Evolutionary conservation across 2,329 filamentous ascomycete genomes (phyloP).

Genomic region (Conoideocrella luteorostrata): DNA sequence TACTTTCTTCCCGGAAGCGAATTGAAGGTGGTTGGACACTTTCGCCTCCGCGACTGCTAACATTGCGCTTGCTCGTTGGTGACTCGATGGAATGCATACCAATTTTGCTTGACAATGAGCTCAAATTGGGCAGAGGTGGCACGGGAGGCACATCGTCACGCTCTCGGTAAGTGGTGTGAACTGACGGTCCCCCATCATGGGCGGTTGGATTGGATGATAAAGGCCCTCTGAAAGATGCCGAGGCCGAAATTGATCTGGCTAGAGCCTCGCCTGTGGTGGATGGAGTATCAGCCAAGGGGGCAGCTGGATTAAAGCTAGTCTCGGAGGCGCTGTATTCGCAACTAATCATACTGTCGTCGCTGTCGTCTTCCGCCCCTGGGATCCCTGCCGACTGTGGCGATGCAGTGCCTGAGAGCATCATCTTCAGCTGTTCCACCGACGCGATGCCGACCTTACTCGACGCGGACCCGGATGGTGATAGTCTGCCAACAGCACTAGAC

Average conservation of each 20-base stretch:
- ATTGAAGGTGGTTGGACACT: slow-evolving; percentile 28
- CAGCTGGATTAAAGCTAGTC: slow-evolving; percentile 49
- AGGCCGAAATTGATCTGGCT: slow-evolving; percentile 27
- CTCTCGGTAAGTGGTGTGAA: neutral
- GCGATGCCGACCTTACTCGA: slow-evolving; percentile 46
- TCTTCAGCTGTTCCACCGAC: slow-evolving; percentile 59
- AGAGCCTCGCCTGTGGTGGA: slow-evolving; percentile 21
- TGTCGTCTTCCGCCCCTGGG: slow-evolving; percentile 40
- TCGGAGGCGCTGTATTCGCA: slow-evolving; percentile 64
- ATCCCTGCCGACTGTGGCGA: slow-evolving; percentile 31
- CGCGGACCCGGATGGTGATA: slow-evolving; percentile 37
- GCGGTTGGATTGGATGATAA: slow-evolving; percentile 37
- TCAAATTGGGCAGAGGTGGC: slow-evolving; percentile 43
- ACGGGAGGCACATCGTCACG: slow-evolving; percentile 45
- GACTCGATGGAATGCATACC: slow-evolving; percentile 12
- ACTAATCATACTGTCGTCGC: slow-evolving; percentile 64
- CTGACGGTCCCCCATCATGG: slow-evolving; percentile 14
- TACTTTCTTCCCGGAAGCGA: slow-evolving; percentile 24
- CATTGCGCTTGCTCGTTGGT: slow-evolving; percentile 19
- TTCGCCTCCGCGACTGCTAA: slow-evolving; percentile 38
- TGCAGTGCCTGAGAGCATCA: slow-evolving; percentile 48
- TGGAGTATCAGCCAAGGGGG: slow-evolving; percentile 14
- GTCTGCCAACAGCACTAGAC: slow-evolving; percentile 45
- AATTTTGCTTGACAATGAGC: slow-evolving; percentile 22
- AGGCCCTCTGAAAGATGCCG: slow-evolving; percentile 30